Percentiles rank a stretch among this genome's conserved stretches.
phyloP scores from a whole-genome alignment of 2,329 filamentous ascomycete species.

The Aspergillus novoparasiticus region DNA sequence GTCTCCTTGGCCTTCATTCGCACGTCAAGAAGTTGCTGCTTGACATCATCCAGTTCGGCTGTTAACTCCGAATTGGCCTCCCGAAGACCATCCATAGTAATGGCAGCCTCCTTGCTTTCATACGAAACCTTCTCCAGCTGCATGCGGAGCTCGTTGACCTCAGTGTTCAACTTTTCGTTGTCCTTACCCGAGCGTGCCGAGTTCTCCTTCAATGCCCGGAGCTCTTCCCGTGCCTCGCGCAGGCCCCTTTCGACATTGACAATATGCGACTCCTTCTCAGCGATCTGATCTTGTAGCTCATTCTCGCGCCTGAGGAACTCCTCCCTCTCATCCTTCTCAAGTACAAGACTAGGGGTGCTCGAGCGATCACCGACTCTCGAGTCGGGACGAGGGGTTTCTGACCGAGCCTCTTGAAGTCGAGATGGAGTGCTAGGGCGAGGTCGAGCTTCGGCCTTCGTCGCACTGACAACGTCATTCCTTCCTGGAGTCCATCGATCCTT shows the following conservation, averaged over 20 bases:
- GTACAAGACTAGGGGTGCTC: conserved; percentile 79
- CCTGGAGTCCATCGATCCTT: conserved; percentile 83
- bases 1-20: conserved; percentile 97
- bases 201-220: conserved; percentile 81
- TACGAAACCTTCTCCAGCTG: conserved; percentile 93
- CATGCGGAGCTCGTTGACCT: conserved; percentile 94
- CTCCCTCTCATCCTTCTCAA: conserved; percentile 96
- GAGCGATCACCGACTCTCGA: conserved; percentile 76
- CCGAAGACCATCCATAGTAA: conserved; percentile 96
- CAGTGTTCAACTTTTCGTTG: conserved; percentile 81
- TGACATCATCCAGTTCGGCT: conserved; percentile 87
- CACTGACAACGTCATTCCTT: conserved; percentile 55
- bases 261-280: conserved; percentile 85
- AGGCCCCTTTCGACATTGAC: conserved; percentile 78
- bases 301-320: conserved; percentile 95
- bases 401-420: conserved; percentile 49
- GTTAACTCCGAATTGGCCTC: conserved; percentile 95
- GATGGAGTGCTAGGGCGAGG: conserved; percentile 47
- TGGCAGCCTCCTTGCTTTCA: conserved; percentile 93
- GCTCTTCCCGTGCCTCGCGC: conserved; percentile 81
- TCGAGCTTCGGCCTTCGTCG: conserved; percentile 52
- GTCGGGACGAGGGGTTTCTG: conserved; percentile 65
- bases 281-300: conserved; percentile 92
- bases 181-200: conserved; percentile 81
- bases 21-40: conserved; percentile 92